phyloP scores from a whole-genome alignment of 306 rosid genomes.

The Prunus kanzakura region DNA sequence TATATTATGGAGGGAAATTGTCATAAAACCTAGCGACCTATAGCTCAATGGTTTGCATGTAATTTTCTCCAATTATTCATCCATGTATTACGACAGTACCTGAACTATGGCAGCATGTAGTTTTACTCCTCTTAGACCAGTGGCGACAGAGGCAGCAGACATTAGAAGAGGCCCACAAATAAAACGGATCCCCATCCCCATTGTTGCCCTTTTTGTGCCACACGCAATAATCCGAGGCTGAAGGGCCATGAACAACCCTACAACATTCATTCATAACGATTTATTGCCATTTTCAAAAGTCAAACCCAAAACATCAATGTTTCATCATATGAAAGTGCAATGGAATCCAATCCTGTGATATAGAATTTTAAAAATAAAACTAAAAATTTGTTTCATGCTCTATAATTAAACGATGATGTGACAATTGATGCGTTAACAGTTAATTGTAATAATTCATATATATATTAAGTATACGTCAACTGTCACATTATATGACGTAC shows the following conservation, averaged over 20 bases:
- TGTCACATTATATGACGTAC: no score
- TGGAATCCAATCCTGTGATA: no score
- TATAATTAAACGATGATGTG: no score
- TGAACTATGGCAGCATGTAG: slow-evolving; percentile 45
- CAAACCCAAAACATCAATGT: not conserved
- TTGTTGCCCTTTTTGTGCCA: slow-evolving; percentile 32
- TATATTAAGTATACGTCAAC: no score
- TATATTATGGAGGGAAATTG: no score
- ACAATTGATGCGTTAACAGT: no score
- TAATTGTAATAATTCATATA: no score
- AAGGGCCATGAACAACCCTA: slow-evolving; percentile 47
- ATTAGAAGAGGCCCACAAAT: slow-evolving; percentile 33
- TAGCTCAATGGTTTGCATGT: no score
- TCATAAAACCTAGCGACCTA: no score
- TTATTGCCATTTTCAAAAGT: not conserved
- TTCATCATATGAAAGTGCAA: not conserved
- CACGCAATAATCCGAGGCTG: slow-evolving; percentile 41
- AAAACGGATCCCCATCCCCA: slow-evolving; percentile 43
- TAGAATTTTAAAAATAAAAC: no score
- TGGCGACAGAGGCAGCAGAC: slow-evolving; percentile 31
- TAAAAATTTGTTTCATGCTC: no score
- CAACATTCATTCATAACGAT: not conserved
- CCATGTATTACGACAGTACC: slow-evolving; percentile 8
- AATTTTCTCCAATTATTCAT: no score
- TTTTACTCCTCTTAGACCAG: slow-evolving; percentile 35